These are phyloP conservation scores for Volvariella volvacea DNA, from an alignment of 1,284 basidiomycete species.

Conservation along the genomic window DNA sequence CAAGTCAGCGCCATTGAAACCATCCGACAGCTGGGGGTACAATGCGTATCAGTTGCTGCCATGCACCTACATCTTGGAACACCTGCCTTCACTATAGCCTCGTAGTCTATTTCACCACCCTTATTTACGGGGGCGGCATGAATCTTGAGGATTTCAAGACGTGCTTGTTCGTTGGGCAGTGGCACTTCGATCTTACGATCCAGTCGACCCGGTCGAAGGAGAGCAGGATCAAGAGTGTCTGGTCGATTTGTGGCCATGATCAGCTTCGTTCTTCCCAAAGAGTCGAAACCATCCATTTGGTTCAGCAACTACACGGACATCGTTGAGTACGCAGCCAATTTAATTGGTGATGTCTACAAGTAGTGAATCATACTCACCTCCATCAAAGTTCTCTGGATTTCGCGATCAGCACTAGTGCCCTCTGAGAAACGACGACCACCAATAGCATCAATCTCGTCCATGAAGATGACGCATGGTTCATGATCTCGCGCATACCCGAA, in stretches of 20 bases:
- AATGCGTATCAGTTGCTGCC: not conserved
- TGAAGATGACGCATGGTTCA: constrained; percentile 99
- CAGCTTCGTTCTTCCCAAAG: constrained; percentile 91
- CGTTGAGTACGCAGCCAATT: not conserved
- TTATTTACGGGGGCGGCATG: constrained; percentile 95
- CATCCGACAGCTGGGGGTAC: constrained; percentile 67
- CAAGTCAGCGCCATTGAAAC: constrained; percentile 94
- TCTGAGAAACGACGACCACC: constrained; percentile 96
- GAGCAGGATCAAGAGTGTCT: constrained; percentile 95
- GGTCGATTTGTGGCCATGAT: constrained; percentile 99
- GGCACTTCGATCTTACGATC: constrained; percentile 99
- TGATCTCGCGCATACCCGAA: constrained; percentile 97
- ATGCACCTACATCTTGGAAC: constrained; percentile 6
- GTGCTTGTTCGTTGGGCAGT: constrained; percentile 94
- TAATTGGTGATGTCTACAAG: not conserved
- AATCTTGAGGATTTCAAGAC: constrained; percentile 96
- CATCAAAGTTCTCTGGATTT: constrained; percentile 99
- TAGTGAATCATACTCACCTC: constrained; percentile 64
- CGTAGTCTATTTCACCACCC: constrained; percentile 91
- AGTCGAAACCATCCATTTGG: constrained; percentile 99
- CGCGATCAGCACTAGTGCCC: constrained; percentile 96
- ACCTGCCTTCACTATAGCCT: constrained; percentile 89
- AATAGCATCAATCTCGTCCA: constrained; percentile 99
- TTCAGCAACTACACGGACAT: constrained; percentile 77
- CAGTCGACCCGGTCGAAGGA: constrained; percentile 91